A percentile compares a stretch with the other conserved stretches of the same genome.
These are phyloP conservation scores for Pyronema domesticum DNA, from an alignment of 495 filamentous ascomycete genomes.

Conservation along the genomic window DNA sequence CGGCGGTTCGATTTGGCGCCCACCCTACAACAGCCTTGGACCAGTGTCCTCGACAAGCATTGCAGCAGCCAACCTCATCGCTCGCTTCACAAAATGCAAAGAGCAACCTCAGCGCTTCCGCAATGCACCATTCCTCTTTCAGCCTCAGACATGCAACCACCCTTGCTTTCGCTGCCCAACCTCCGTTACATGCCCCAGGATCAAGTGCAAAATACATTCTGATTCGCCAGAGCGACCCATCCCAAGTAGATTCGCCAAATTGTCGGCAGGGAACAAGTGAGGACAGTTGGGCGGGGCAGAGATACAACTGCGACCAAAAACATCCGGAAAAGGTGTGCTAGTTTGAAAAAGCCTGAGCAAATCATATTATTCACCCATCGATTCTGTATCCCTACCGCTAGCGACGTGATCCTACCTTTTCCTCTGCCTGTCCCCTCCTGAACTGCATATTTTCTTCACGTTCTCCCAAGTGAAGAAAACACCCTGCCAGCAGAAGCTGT, in stretches of 20 bases:
- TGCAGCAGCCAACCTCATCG: constrained; percentile 5
- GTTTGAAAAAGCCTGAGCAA: neutral
- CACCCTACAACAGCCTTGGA: neutral
- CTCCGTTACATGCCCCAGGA: neutral
- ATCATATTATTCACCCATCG: neutral
- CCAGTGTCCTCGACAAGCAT: neutral
- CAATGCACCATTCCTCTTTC: neutral
- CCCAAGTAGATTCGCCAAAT: neutral
- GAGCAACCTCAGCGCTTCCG: neutral
- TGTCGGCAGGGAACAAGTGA: neutral
- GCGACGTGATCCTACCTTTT: neutral
- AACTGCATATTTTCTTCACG: neutral
- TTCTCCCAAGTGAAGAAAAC: neutral
- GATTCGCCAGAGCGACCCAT: neutral
- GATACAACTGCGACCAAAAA: too few relatives aligned
- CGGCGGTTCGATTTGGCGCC: constrained; percentile 2
- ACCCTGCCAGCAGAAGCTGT: neutral
- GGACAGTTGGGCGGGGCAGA: neutral
- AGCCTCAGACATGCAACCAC: neutral
- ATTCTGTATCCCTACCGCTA: neutral
- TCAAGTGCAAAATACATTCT: neutral
- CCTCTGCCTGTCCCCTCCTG: neutral
- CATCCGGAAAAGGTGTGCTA: neutral
- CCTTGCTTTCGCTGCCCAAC: neutral
- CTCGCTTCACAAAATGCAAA: neutral